Base-by-base conservation (phyloP, 1,139 yeast species). In the Williopsis jadinii region DNA sequence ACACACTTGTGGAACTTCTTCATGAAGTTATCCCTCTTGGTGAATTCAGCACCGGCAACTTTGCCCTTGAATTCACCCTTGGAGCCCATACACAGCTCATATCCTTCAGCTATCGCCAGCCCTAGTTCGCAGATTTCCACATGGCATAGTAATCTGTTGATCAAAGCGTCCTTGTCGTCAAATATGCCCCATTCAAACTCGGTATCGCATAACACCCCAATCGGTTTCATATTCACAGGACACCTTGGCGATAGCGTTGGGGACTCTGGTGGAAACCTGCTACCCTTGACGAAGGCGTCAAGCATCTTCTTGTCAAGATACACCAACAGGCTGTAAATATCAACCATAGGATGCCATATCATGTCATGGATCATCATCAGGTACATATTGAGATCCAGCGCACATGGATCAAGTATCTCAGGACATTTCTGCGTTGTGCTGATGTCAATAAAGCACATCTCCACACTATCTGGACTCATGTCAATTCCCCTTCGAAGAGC, bases 1-100 rank as follows among this genome's bases (percentile, higher is more conserved):
- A 53, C 54, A 46, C 55, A 52, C 35, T 53, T 55, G 9, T 52
- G 41, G 35, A 55, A 55, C 19, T 47, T 41, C 34, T 52, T 52
- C 9, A 52, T 31, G 41, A 55, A 55, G 33, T 55, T 55, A 32
- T 46, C 45, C 9, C 45, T 39, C 36, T 53, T 53, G 3, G 58
- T 53, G 28, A 40, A 43, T 10, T 50, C 48, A 1, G 52, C 30
- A 1, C 58, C 58, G 3, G 26, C 30, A 3, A 52, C 43, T 32
- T 36, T 43, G 3, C 8, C 29, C 12, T 45, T 46, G 37, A 48
- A 50, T 8, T 28, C n/a, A 19, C 37, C 40, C 44, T 50, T 52
- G 9, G 49, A 34, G 5, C 51, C 42, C 32, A 53, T 50, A 13
- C 43, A 51, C 6, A 53, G 15, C 39, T 53, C 56, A 41, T 55